Evolutionary conservation across 352 stramenopile species (phyloP).

Genomic region (Phytophthora fragariae): DNA sequence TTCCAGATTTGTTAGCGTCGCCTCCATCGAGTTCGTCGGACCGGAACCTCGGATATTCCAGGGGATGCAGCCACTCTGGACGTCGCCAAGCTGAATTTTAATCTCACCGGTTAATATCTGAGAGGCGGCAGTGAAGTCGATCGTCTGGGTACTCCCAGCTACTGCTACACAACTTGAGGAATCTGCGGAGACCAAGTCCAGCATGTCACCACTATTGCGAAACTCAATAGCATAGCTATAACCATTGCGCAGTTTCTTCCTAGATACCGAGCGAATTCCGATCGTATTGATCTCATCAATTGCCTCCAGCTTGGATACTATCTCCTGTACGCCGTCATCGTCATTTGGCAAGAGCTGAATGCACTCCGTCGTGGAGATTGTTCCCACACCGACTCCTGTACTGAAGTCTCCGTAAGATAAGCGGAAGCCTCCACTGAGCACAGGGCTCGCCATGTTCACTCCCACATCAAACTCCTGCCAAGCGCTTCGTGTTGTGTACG

Average conservation of each 20-base stretch:
- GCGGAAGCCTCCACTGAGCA: conserved; percentile 56
- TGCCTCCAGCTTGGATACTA: conserved; percentile 43
- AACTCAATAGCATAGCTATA: conserved; percentile 66
- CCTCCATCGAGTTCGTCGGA: conserved; percentile 46
- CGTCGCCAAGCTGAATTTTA: conserved; percentile 48
- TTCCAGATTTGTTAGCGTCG: conserved; percentile 44
- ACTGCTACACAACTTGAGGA: conserved; percentile 44
- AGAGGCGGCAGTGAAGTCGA: conserved; percentile 56
- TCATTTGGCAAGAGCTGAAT: conserved; percentile 53
- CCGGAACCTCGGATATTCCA: conserved; percentile 54
- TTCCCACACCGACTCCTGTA: conserved; percentile 25
- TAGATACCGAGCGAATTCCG: conserved; percentile 46
- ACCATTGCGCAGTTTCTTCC: conserved; percentile 42
- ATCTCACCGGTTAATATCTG: conserved; percentile 61
- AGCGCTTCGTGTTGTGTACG: conserved; percentile 53
- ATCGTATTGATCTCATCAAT: conserved; percentile 68
- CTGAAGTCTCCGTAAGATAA: conserved; percentile 71
- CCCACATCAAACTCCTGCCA: conserved; percentile 74
- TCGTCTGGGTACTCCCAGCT: conserved; percentile 62
- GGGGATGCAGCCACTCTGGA: conserved; percentile 48
- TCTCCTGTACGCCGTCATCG: conserved; percentile 53
- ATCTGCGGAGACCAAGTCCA: conserved; percentile 58
- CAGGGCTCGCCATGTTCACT: conserved; percentile 48
- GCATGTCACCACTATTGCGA: conserved; percentile 56
- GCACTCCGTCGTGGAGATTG: conserved; percentile 56